These are phyloP conservation scores for Tubosaeta sp. DNA, from an alignment of 768 basidiomycete species.

Conservation along the genomic window DNA sequence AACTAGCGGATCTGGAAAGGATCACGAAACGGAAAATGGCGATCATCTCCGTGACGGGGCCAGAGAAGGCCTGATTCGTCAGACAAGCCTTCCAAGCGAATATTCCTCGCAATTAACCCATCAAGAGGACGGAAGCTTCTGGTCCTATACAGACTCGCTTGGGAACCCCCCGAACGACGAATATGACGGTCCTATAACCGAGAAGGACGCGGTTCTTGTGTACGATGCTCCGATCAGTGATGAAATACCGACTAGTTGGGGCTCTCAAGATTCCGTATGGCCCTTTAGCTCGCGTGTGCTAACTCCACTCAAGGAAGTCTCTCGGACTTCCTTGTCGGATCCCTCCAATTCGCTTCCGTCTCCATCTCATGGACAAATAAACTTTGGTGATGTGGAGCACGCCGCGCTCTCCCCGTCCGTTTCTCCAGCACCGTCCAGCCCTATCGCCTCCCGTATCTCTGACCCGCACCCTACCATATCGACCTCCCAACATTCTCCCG, in stretches of 20 bases:
- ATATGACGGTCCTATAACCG: conserved; percentile 9
- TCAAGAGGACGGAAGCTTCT: conserved; percentile 15
- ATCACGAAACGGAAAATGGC: conserved; percentile 20
- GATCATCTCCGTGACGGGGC: conserved; percentile 7
- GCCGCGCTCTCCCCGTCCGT: conserved; percentile 13
- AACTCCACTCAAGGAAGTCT: conserved; percentile 31
- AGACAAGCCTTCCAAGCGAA: conserved; percentile 9
- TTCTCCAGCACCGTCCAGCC: conserved; percentile 20
- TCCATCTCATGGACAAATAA: conserved; percentile 21
- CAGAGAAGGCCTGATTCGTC: conserved; percentile 21
- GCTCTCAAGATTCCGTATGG: conserved; percentile 8
- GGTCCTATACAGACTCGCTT: conserved; percentile 47
- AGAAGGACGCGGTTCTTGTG: conserved; percentile 21
- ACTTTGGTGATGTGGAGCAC: conserved; percentile 26
- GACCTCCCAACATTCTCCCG: conserved; percentile 37
- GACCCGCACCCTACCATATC: conserved; percentile 27
- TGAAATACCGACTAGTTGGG: conserved; percentile 9
- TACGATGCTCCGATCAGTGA: conserved; percentile 7
- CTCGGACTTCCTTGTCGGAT: conserved; percentile 20
- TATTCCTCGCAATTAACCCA: conserved; percentile 5
- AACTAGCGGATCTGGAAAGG: conserved; percentile 20
- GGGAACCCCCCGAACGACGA: conserved; percentile 26
- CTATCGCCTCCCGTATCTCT: conserved; percentile 18
- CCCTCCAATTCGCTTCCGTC: conserved; percentile 24
- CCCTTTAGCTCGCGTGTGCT: conserved; percentile 25